Evolutionary conservation across 192 early-diverging fungal genomes (phyloP).

Genomic region (Entophlyctis helioformis): DNA sequence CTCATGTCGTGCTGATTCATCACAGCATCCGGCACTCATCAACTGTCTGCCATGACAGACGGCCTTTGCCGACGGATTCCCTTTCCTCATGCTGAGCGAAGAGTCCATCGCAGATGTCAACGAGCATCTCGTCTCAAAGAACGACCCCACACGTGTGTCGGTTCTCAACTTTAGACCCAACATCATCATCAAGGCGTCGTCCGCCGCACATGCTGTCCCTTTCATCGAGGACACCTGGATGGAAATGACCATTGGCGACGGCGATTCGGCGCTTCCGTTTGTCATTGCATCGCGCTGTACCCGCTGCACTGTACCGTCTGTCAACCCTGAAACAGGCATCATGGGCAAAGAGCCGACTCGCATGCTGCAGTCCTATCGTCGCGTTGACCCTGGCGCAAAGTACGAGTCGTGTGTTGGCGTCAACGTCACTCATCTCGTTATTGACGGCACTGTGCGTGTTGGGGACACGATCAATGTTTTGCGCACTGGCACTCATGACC

Average conservation of each 20-base stretch:
- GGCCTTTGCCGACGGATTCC: conserved; percentile 67
- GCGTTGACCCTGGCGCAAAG: conserved; percentile 19
- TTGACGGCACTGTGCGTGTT: conserved; percentile 7
- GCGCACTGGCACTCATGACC: conserved; percentile 11
- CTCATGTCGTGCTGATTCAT: not conserved
- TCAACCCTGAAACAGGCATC: conserved; percentile 17
- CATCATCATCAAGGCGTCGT: conserved; percentile 37
- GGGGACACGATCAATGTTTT: conserved; percentile 17
- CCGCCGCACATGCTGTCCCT: conserved; percentile 23
- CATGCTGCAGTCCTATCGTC: conserved; percentile 17
- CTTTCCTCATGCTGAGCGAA: conserved; percentile 51
- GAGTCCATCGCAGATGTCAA: conserved; percentile 54
- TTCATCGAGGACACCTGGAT: conserved; percentile 66
- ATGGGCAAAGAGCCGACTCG: conserved; percentile 11
- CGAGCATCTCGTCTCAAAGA: conserved; percentile 20
- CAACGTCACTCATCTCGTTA: conserved; percentile 14
- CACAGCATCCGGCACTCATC: not conserved
- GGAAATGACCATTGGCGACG: conserved; percentile 38
- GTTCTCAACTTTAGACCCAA: conserved; percentile 65
- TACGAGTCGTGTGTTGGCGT: conserved; percentile 28
- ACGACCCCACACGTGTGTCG: conserved; percentile 13
- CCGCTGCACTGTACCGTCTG: conserved; percentile 25
- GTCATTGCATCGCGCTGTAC: conserved; percentile 21
- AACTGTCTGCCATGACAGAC: conserved; percentile 26
- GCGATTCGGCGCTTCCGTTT: conserved; percentile 1